Conservation (phyloP, 2,329 filamentous ascomycete species). For the Aaosphaeria arxii region DNA sequence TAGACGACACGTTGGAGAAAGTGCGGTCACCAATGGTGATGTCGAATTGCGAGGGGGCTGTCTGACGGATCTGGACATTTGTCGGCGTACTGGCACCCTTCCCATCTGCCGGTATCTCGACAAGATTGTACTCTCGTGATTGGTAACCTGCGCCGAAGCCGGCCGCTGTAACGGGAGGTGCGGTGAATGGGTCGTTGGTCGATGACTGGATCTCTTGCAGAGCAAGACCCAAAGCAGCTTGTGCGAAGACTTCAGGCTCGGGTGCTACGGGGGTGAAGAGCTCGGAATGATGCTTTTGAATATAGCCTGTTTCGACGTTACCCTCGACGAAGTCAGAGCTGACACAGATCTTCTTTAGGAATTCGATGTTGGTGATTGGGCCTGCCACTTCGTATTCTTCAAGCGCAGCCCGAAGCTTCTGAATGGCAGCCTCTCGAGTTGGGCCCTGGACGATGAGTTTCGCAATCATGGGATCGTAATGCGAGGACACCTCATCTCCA, state of each 20-base stretch:
- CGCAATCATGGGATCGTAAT: constrained; percentile 98
- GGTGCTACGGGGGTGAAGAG: constrained; percentile 67
- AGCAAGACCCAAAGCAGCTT: constrained; percentile 78
- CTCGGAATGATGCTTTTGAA: constrained; percentile 79
- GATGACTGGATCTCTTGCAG: constrained; percentile 40
- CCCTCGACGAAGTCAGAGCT: constrained; percentile 80
- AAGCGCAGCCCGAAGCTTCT: constrained; percentile 75
- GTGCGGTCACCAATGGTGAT: constrained; percentile 43
- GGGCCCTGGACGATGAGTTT: constrained; percentile 90
- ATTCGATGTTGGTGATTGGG: constrained; percentile 93
- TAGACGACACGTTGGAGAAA: constrained; percentile 47
- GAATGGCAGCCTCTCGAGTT: constrained; percentile 75
- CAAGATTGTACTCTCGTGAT: constrained; percentile 59
- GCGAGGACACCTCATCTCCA: constrained; percentile 87
- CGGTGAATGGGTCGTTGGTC: constrained; percentile 41
- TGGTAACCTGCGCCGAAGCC: constrained; percentile 62
- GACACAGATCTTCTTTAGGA: constrained; percentile 82
- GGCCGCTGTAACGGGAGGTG: constrained; percentile 33
- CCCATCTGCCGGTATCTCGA: constrained; percentile 45
- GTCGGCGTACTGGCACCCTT: constrained; percentile 38
- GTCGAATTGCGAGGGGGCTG: constrained; percentile 49
- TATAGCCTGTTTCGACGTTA: constrained; percentile 93
- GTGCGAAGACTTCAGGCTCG: constrained; percentile 73
- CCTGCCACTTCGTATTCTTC: constrained; percentile 91
- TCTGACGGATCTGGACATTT: constrained; percentile 52